Percentiles rank a stretch among this genome's conserved stretches.
phyloP scores from a whole-genome alignment of 331 rosid species.

The Malus hybrid region DNA sequence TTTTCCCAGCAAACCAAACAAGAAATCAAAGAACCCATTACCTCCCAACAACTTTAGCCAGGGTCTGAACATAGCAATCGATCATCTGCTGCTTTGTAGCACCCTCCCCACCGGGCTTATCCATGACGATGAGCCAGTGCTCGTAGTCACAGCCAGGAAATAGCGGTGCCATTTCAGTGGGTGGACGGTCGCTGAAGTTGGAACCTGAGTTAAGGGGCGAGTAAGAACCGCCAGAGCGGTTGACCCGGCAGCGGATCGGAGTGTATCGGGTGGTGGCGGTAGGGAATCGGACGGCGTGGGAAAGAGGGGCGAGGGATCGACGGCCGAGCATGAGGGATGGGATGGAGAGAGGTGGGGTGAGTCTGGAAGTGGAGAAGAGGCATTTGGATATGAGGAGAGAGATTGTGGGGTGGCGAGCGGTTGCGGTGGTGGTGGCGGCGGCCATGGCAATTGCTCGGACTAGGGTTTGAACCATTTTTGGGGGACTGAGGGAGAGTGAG shows the following conservation, averaged over 20 bases:
- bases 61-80: conserved; percentile 59
- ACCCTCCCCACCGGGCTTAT: conserved; percentile 68
- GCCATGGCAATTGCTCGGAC: conserved; percentile 30
- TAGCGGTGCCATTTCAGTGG: conserved; percentile 84
- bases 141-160: conserved; percentile 86
- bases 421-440: conserved; percentile 15
- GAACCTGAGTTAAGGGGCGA: conserved; percentile 68
- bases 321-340: conserved; percentile 32
- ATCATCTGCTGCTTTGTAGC: conserved; percentile 73
- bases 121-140: conserved; percentile 87
- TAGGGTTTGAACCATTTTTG: conserved; percentile 41
- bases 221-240: conserved; percentile 53
- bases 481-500: neutral
- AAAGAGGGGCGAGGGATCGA: conserved; percentile 34
- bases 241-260: conserved; percentile 51
- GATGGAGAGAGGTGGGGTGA: conserved; percentile 27
- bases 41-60: conserved; percentile 61
- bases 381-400: conserved; percentile 25
- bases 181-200: conserved; percentile 68
- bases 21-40: neutral
- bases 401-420: conserved; percentile 14
- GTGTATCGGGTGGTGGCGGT: conserved; percentile 28
- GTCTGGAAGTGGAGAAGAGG: conserved; percentile 24
- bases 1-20: neutral
- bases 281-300: conserved; percentile 26